Conservation (phyloP, 208 protist species). For the Trypanosoma congolense region DNA sequence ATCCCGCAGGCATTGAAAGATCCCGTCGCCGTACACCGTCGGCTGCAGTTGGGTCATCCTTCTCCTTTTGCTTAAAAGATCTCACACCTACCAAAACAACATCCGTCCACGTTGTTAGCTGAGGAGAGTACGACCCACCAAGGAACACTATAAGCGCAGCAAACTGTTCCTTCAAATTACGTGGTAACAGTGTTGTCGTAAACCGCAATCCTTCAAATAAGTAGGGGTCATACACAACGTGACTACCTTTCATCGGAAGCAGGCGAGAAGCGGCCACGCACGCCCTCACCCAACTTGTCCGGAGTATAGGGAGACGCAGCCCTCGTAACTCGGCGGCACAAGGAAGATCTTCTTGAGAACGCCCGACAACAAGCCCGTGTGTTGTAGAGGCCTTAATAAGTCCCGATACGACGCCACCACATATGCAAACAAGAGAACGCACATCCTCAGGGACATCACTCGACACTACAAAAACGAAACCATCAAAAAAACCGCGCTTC, state of each 20-base stretch:
- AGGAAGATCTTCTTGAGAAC: conserved; percentile 9
- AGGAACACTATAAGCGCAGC: conserved; percentile 63
- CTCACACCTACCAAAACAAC: conserved; percentile 51
- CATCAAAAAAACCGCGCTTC: conserved; percentile 19
- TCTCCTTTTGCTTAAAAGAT: no score
- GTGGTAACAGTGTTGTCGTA: conserved; percentile 54
- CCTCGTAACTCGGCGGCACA: conserved; percentile 18
- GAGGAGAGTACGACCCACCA: conserved; percentile 54
- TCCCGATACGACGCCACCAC: conserved; percentile 41
- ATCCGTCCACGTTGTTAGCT: conserved; percentile 46
- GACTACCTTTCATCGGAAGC: conserved; percentile 10
- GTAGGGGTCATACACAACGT: conserved; percentile 41
- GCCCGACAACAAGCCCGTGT: conserved; percentile 23
- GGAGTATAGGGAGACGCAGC: conserved; percentile 42
- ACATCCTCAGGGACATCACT: conserved; percentile 26
- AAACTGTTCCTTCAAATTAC: conserved; percentile 47
- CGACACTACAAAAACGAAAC: conserved; percentile 39
- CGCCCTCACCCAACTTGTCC: conserved; percentile 46
- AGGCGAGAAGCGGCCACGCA: conserved; percentile 18
- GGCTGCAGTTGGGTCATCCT: no score
- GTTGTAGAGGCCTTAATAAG: conserved; percentile 26
- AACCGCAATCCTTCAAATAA: conserved; percentile 46
- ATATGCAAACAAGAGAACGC: conserved; percentile 23
- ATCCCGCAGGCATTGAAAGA: no score
- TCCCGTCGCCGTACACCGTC: no score